Evolutionary conservation across 2,329 filamentous ascomycete genomes (phyloP).

Genomic region (Fusarium papillatum): DNA sequence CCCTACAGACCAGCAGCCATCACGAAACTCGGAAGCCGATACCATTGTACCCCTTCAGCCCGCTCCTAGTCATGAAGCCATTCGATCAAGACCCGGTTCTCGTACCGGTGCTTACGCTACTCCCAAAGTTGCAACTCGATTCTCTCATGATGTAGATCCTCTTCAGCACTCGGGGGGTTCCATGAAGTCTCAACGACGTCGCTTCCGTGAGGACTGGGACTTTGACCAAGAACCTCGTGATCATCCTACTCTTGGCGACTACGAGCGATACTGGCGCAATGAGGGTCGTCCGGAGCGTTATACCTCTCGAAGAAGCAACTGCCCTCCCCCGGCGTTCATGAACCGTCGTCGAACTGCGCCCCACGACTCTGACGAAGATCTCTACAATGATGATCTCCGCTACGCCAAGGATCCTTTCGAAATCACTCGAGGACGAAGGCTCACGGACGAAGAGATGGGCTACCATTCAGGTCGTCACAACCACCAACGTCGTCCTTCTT

Average conservation of each 20-base stretch:
- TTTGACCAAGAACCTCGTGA: constrained; percentile 34
- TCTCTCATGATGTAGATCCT: constrained; percentile 40
- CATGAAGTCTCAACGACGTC: constrained; percentile 36
- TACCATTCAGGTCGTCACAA: constrained; percentile 11
- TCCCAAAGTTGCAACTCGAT: constrained; percentile 22
- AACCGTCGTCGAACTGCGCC: constrained; percentile 37
- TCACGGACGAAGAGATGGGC: constrained; percentile 43
- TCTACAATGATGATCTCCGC: constrained; percentile 37
- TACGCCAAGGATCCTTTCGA: constrained; percentile 29
- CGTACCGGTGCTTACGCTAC: constrained; percentile 31
- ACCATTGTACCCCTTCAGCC: constrained; percentile 37
- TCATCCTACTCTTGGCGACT: constrained; percentile 35
- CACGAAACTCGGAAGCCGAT: constrained; percentile 33
- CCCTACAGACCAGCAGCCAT: constrained; percentile 14
- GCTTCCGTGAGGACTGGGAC: constrained; percentile 43
- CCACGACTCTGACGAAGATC: constrained; percentile 44
- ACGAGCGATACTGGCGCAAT: constrained; percentile 43
- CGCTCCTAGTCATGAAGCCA: constrained; percentile 33
- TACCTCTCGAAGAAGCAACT: constrained; percentile 36
- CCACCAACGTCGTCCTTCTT: constrained; percentile 22
- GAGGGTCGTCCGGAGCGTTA: constrained; percentile 39
- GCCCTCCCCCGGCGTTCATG: constrained; percentile 42
- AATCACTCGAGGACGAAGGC: constrained; percentile 24
- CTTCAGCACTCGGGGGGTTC: constrained; percentile 38
- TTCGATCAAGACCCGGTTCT: constrained; percentile 33